A percentile compares a stretch with the other conserved stretches of the same genome.
phyloP scores from a whole-genome alignment of 441 rosid genomes.

The Hura crepitans region DNA sequence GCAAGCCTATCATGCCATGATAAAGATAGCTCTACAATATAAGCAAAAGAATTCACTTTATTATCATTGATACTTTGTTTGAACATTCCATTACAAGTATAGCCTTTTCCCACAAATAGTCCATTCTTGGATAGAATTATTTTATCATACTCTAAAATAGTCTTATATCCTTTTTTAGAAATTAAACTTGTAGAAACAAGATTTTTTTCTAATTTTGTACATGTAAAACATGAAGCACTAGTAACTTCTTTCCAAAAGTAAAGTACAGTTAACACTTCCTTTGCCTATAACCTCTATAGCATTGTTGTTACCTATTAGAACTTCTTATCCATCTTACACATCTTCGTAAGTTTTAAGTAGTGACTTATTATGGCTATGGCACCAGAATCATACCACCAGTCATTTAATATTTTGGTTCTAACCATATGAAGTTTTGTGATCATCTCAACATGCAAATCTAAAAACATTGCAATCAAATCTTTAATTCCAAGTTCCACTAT shows the following conservation, averaged over 20 bases:
- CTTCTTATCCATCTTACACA: not conserved
- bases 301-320: not conserved
- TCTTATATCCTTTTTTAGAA: no score
- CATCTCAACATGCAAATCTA: not conserved
- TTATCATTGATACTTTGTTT: no score
- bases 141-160: no score
- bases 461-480: not conserved
- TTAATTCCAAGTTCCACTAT: not conserved
- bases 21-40: no score
- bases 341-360: not conserved
- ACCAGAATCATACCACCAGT: not conserved
- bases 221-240: not conserved
- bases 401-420: no score
- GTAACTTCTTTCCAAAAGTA: conserved; percentile 9
- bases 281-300: not conserved
- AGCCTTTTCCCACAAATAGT: no score
- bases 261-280: not conserved
- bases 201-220: not conserved
- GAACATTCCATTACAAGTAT: no score
- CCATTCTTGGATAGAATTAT: no score
- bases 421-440: not conserved
- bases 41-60: no score
- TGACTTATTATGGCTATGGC: not conserved
- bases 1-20: no score
- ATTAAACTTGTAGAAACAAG: no score